Conservation (phyloP, 176 grass and related monocot species). For the Zizania latifolia region DNA sequence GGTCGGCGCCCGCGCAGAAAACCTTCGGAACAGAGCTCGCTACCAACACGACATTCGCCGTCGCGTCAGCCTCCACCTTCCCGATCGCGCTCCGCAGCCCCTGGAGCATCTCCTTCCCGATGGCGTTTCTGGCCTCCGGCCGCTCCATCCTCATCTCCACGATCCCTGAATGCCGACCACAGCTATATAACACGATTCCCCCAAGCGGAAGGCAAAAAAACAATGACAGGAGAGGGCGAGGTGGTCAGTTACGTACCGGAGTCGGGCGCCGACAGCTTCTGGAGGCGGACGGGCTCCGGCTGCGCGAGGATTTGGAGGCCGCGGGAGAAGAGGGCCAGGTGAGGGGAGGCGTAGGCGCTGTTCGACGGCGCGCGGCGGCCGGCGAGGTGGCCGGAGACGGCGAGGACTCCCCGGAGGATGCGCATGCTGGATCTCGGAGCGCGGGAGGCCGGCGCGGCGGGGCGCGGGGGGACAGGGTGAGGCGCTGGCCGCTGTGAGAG, state of each 20-base stretch:
- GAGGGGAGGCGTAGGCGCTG: neutral
- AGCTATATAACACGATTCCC: neutral
- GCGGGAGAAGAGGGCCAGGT: conserved; percentile 33
- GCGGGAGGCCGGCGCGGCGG: too few relatives aligned
- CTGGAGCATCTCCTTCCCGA: conserved; percentile 83
- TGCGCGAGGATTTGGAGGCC: conserved; percentile 51
- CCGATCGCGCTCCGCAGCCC: conserved; percentile 54
- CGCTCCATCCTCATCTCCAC: conserved; percentile 71
- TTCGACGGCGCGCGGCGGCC: neutral
- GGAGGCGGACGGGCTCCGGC: conserved; percentile 43
- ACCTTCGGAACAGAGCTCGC: conserved; percentile 70
- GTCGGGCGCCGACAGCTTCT: conserved; percentile 62
- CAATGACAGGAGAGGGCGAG: neutral
- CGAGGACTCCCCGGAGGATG: conserved; percentile 29
- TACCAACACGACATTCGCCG: conserved; percentile 58
- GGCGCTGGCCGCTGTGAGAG: too few relatives aligned
- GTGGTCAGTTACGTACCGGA: conserved; percentile 32
- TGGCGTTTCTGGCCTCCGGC: conserved; percentile 83
- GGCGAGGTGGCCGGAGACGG: conserved; percentile 30
- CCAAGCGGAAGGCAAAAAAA: neutral
- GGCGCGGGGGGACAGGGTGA: too few relatives aligned
- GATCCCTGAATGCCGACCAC: conserved; percentile 47
- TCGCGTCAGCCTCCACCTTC: conserved; percentile 47
- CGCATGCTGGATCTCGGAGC: conserved; percentile 27
- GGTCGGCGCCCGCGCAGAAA: conserved; percentile 88